A percentile compares a stretch with the other conserved stretches of the same genome.
Conservation (phyloP, 1,139 yeast genomes). For the Tardiomyces depauwii region DNA sequence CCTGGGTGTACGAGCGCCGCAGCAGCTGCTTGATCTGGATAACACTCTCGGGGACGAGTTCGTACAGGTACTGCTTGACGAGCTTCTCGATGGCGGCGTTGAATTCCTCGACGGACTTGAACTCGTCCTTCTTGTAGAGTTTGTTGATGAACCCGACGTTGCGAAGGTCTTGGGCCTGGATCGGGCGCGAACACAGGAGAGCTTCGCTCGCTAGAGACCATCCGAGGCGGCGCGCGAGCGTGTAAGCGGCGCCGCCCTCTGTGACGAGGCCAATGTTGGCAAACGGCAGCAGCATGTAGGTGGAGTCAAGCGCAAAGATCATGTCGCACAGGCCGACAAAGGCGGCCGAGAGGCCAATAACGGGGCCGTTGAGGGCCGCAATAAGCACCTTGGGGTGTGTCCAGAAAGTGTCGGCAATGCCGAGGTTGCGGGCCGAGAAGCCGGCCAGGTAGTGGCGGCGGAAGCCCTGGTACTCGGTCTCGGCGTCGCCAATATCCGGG, state of each 20-base stretch:
- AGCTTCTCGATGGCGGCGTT: slow-evolving; percentile 42
- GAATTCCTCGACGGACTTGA: slow-evolving; percentile 44
- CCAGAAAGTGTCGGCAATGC: slow-evolving; percentile 56
- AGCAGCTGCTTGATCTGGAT: slow-evolving; percentile 27
- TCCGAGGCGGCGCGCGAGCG: slow-evolving; percentile 62
- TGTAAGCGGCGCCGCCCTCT: slow-evolving; percentile 69
- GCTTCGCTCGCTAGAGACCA: slow-evolving; percentile 68
- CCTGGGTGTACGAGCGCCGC: slow-evolving; percentile 26
- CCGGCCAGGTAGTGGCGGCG: slow-evolving; percentile 43
- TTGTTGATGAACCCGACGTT: slow-evolving; percentile 54
- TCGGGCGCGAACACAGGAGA: slow-evolving; percentile 55
- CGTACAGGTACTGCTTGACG: slow-evolving; percentile 27
- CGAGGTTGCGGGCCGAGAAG: slow-evolving; percentile 61
- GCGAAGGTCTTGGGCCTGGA: slow-evolving; percentile 47
- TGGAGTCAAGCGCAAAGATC: slow-evolving; percentile 55
- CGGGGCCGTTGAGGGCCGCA: slow-evolving; percentile 81
- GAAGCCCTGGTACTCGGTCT: slow-evolving; percentile 11
- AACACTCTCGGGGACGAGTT: slow-evolving; percentile 47
- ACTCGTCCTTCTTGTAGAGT: slow-evolving; percentile 34
- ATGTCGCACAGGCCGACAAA: slow-evolving; percentile 67
- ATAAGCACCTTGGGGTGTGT: slow-evolving; percentile 65
- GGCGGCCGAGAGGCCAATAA: slow-evolving; percentile 69
- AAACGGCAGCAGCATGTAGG: slow-evolving; percentile 64
- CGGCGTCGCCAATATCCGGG: slow-evolving; percentile 8
- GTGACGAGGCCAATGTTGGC: slow-evolving; percentile 75